Evolutionary conservation across 2,329 filamentous ascomycete species (phyloP).

Genomic region (Emericellopsis atlantica): DNA sequence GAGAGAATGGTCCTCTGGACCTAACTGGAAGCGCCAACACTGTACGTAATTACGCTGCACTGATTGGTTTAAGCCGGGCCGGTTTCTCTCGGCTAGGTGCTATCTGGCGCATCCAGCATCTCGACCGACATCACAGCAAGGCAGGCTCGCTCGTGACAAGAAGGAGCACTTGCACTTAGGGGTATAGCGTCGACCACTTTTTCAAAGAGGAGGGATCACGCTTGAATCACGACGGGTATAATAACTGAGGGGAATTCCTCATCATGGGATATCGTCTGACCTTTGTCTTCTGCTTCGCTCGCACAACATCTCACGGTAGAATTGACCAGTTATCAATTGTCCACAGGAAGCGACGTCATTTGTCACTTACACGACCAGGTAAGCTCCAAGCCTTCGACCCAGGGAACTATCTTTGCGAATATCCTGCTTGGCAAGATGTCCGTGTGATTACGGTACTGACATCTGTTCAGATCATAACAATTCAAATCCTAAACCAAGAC

Average conservation of each 20-base stretch:
- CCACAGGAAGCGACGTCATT: too few species aligned
- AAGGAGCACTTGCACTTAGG: constrained; percentile 42
- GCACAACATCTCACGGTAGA: too few species aligned
- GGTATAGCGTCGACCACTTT: constrained; percentile 29
- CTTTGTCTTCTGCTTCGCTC: too few species aligned
- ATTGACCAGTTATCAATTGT: too few species aligned
- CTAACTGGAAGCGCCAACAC: neutral
- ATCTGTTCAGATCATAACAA: too few species aligned
- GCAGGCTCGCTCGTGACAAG: constrained; percentile 1
- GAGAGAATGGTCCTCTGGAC: neutral
- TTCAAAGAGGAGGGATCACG: neutral
- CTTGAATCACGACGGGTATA: too few species aligned
- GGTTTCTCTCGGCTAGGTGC: constrained; percentile 4
- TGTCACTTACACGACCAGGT: too few species aligned
- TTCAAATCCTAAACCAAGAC: too few species aligned
- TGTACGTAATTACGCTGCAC: constrained; percentile 4
- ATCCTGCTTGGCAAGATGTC: too few species aligned
- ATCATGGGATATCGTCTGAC: neutral
- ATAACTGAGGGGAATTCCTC: neutral
- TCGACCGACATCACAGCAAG: neutral
- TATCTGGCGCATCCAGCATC: neutral
- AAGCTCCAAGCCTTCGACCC: too few species aligned
- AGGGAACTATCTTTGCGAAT: too few species aligned
- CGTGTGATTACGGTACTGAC: too few species aligned
- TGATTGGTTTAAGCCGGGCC: constrained; percentile 2